Evolutionary conservation across 1,284 basidiomycete genomes (phyloP).

Genomic region (Rhodotorula mucilaginosa): DNA sequence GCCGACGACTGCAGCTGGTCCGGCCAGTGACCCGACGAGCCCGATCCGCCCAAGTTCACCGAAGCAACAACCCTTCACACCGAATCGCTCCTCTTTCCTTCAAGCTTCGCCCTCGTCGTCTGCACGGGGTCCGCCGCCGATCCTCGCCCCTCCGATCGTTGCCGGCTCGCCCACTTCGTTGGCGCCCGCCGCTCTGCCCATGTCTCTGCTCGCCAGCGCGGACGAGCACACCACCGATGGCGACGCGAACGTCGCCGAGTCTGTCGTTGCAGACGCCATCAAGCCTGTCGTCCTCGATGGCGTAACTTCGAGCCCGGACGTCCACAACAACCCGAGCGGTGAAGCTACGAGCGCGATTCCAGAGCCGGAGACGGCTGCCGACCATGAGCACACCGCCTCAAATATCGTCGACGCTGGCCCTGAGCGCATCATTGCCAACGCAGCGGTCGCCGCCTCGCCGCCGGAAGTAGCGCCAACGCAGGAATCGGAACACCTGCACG

Average conservation of each 20-base stretch:
- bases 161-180: neutral
- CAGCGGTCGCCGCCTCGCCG: no score
- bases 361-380: neutral
- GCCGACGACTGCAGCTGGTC: neutral
- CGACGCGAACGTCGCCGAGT: no score
- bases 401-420: neutral
- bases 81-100: neutral
- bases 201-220: no score
- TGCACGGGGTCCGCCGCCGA: neutral
- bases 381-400: neutral
- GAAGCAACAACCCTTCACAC: neutral
- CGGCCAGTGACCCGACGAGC: neutral
- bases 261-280: no score
- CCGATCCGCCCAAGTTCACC: neutral
- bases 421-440: no score
- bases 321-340: no score
- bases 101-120: neutral
- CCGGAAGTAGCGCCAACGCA: constrained; percentile 1
- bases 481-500: constrained; percentile 14
- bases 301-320: no score
- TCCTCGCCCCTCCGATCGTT: neutral
- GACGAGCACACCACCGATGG: no score
- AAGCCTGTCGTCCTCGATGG: no score
- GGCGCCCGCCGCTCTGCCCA: neutral
- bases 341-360: no score